Percentiles rank a stretch among this genome's conserved stretches.
Evolutionary conservation across 345 rosid genomes (phyloP).

Genomic region (Crucihimalaya himalaica): DNA sequence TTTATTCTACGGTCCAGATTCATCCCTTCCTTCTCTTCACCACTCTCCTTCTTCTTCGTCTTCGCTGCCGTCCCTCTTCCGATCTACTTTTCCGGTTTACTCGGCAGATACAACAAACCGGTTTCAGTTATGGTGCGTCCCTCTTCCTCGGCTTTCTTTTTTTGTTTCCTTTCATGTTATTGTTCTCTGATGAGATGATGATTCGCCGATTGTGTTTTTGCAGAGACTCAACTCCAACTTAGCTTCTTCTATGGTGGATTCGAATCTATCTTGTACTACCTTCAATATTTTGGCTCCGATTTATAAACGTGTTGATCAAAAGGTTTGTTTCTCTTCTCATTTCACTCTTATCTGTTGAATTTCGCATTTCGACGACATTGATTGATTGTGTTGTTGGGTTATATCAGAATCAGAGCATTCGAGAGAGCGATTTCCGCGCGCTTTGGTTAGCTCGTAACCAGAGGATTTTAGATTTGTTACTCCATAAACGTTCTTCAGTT

Average conservation of each 20-base stretch:
- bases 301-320: constrained; percentile 65
- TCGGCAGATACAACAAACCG: constrained; percentile 29
- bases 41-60: constrained; percentile 38
- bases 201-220: background rate
- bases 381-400: background rate
- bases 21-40: constrained; percentile 32
- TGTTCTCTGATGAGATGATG: constrained; percentile 33
- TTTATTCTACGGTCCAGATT: constrained; percentile 34
- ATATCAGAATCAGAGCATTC: constrained; percentile 55
- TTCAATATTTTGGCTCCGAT: constrained; percentile 85
- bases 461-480: constrained; percentile 65
- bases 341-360: background rate
- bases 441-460: constrained; percentile 67
- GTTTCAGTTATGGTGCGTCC: constrained; percentile 32
- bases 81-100: constrained; percentile 39
- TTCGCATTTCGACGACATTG: background rate
- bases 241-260: constrained; percentile 40
- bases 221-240: constrained; percentile 44
- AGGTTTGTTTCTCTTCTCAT: constrained; percentile 39
- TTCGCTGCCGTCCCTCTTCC: constrained; percentile 31
- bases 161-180: background rate
- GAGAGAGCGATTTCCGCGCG: constrained; percentile 64
- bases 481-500: constrained; percentile 62
- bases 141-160: background rate
- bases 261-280: constrained; percentile 69